Percentiles rank a stretch among this genome's conserved stretches.
Conservation (phyloP, 305 asterid genomes). For the Fraxinus sp. region DNA sequence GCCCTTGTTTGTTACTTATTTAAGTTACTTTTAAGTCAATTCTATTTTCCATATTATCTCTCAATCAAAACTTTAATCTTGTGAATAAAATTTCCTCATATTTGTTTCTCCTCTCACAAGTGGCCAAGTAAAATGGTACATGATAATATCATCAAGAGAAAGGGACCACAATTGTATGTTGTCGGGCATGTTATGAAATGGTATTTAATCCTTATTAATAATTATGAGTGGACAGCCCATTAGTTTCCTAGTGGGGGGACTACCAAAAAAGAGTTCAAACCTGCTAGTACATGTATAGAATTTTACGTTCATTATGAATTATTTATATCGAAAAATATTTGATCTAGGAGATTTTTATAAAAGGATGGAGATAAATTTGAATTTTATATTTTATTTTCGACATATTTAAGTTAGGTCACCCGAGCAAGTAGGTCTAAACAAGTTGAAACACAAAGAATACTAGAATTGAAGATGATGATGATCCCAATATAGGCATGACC, state of each 20-base stretch:
- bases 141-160: constrained; percentile 7
- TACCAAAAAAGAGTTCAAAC: constrained; percentile 29
- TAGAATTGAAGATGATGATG: neutral
- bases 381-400: neutral
- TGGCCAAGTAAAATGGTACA: neutral
- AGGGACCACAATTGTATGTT: constrained; percentile 50
- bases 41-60: neutral
- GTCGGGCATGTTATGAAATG: constrained; percentile 40
- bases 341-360: neutral
- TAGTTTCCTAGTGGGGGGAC: constrained; percentile 49
- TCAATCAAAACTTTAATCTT: neutral
- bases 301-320: neutral
- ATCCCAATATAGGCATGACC: too few relatives aligned
- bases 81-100: neutral
- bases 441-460: neutral
- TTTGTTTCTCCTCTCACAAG: neutral
- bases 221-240: constrained; percentile 26
- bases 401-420: too few relatives aligned
- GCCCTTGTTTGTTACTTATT: neutral
- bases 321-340: too few relatives aligned
- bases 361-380: too few relatives aligned
- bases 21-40: neutral
- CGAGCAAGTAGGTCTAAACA: neutral
- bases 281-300: neutral
- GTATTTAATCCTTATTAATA: constrained; percentile 20